phyloP scores from a whole-genome alignment of 2,329 filamentous ascomycete genomes.

The Botryotinia globosa region DNA sequence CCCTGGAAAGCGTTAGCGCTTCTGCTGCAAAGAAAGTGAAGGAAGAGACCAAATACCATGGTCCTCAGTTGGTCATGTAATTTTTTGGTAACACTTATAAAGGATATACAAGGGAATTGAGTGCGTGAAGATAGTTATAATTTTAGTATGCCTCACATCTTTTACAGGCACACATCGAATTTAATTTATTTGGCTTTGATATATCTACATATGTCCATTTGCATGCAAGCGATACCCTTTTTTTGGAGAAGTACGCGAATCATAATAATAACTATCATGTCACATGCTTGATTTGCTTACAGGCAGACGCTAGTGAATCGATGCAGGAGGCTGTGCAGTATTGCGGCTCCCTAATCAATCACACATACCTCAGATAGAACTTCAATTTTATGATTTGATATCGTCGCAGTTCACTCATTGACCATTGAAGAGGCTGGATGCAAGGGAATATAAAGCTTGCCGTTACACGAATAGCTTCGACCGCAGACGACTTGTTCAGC shows the following conservation, averaged over 20 bases:
- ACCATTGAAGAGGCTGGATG: neutral
- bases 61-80: constrained; percentile 49
- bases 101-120: neutral
- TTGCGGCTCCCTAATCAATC: neutral
- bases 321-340: neutral
- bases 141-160: neutral
- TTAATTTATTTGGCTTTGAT: neutral
- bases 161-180: neutral
- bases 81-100: neutral
- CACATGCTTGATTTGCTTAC: neutral
- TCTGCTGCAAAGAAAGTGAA: constrained; percentile 34
- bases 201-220: neutral
- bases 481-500: neutral
- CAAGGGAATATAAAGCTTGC: neutral
- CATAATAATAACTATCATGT: neutral
- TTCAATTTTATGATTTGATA: neutral
- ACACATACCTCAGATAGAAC: neutral
- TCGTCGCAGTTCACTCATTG: neutral
- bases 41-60: constrained; percentile 46
- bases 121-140: neutral
- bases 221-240: neutral
- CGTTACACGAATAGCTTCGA: neutral
- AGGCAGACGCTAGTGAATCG: neutral
- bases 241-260: no score
- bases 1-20: constrained; percentile 31